A percentile compares a stretch with the other conserved stretches of the same genome.
These are phyloP conservation scores for Raddia guianensis DNA, from an alignment of 176 grass and related monocot genomes.

Conservation along the genomic window DNA sequence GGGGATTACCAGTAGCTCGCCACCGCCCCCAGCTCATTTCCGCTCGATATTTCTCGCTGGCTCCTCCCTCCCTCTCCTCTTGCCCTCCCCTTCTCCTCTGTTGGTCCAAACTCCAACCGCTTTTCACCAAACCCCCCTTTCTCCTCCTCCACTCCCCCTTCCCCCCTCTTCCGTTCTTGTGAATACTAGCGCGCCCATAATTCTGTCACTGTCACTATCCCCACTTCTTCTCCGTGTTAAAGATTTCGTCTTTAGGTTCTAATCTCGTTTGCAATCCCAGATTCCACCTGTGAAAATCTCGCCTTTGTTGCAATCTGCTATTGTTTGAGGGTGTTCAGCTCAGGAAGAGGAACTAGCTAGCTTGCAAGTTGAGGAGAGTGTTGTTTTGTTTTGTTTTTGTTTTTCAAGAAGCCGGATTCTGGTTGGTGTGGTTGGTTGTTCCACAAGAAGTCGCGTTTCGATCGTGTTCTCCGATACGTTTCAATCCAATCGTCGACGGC, in stretches of 20 bases:
- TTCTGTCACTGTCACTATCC: constrained; percentile 36
- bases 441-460: constrained; percentile 35
- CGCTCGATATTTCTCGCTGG: background rate
- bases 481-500: background rate
- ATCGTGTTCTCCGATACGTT: background rate
- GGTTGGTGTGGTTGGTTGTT: constrained; percentile 13
- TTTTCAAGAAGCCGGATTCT: constrained; percentile 7
- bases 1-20: constrained; percentile 1
- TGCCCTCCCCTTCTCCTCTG: background rate
- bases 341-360: background rate
- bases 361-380: constrained; percentile 5
- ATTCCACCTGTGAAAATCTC: constrained; percentile 32
- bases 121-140: constrained; percentile 27
- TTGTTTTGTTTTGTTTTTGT: background rate
- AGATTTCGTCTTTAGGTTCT: constrained; percentile 19
- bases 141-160: too few species aligned
- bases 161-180: background rate
- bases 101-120: constrained; percentile 29
- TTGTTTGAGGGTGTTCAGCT: background rate
- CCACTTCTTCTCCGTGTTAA: constrained; percentile 9
- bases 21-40: background rate
- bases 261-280: background rate
- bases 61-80: background rate
- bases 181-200: background rate
- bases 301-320: constrained; percentile 12